A percentile compares a stretch with the other conserved stretches of the same genome.
Conservation (phyloP, 495 filamentous ascomycete species). For the Umbilicaria muhlenbergii region DNA sequence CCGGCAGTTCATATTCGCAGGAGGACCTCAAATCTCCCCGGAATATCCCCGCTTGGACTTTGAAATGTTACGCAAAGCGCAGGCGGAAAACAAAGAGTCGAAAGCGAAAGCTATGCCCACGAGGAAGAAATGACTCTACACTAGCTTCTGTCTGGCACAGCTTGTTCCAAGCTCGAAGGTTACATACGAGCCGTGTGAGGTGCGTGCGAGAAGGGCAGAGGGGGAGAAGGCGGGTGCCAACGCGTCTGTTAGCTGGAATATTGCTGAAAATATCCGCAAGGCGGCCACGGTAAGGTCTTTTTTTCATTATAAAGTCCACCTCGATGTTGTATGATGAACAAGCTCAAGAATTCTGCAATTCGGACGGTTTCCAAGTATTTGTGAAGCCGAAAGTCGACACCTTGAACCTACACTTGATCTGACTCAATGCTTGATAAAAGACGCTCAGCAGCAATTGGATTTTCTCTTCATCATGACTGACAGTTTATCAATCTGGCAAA, state of each 20-base stretch:
- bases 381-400: conserved; percentile 35
- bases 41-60: too few species aligned
- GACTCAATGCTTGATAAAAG: conserved; percentile 10
- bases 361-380: conserved; percentile 30
- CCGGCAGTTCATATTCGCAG: too few species aligned
- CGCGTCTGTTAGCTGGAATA: conserved; percentile 24
- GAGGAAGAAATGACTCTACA: neutral
- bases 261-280: conserved; percentile 21
- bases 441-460: too few species aligned
- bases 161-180: neutral
- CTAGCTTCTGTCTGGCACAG: neutral
- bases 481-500: too few species aligned
- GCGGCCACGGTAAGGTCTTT: conserved; percentile 9
- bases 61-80: too few species aligned
- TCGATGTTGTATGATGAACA: conserved; percentile 23
- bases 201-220: neutral
- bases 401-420: conserved; percentile 41
- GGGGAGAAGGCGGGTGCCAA: conserved; percentile 17
- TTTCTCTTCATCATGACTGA: too few species aligned
- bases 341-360: conserved; percentile 42
- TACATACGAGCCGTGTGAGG: neutral
- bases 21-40: too few species aligned
- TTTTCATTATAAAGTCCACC: neutral
- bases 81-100: too few species aligned
- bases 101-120: too few species aligned